These are phyloP conservation scores for Leishmania lainsoni DNA, from an alignment of 208 protist species.

Conservation along the genomic window DNA sequence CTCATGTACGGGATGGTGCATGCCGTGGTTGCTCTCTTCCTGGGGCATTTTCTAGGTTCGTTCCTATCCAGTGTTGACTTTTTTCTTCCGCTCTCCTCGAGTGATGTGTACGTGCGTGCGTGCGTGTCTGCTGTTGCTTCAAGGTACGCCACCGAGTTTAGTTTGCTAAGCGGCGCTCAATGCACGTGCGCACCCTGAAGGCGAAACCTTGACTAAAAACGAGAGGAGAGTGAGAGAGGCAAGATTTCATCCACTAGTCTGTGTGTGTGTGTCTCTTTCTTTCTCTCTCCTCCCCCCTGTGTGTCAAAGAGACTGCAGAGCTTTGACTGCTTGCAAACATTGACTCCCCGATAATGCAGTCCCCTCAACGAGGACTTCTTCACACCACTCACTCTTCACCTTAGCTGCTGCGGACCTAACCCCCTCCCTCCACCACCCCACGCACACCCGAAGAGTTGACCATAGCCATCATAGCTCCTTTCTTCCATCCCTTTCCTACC, in stretches of 20 bases:
- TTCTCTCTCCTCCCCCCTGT: background rate
- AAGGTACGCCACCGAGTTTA: background rate
- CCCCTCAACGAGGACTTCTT: background rate
- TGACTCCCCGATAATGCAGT: background rate
- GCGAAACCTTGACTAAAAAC: background rate
- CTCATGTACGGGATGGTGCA: background rate
- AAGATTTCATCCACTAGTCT: background rate
- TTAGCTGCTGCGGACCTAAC: background rate
- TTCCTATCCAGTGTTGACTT: background rate
- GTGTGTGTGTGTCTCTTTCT: background rate
- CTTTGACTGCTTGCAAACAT: background rate
- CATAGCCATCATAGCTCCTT: background rate
- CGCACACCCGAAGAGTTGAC: background rate
- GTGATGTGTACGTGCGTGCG: background rate
- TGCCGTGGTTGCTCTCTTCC: background rate
- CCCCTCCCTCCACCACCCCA: background rate
- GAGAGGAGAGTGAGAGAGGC: background rate
- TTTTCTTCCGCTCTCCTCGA: slow-evolving; percentile 9
- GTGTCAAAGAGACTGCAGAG: background rate
- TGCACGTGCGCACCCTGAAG: background rate
- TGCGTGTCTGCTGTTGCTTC: background rate
- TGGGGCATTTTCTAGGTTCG: background rate
- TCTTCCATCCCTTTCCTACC: background rate
- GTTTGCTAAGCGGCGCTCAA: background rate
- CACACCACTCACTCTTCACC: background rate